Percentiles rank a stretch among this genome's conserved stretches.
phyloP scores from a whole-genome alignment of 2,329 filamentous ascomycete genomes.

The Stachybotrys echinatus region DNA sequence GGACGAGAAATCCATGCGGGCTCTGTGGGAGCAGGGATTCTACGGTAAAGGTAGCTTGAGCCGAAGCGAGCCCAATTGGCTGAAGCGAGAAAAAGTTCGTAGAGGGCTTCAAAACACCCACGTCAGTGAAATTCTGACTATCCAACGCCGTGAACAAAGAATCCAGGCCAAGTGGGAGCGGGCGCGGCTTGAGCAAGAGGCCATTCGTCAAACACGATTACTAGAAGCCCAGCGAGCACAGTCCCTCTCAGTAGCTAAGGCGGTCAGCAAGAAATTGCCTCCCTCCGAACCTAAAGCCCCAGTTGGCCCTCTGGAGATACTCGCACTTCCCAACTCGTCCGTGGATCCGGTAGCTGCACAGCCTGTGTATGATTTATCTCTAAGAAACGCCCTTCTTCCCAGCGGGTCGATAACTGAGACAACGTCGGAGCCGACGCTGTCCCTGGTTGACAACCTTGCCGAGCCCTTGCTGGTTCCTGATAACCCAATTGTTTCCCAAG shows the following conservation, averaged over 20 bases:
- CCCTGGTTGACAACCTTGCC: background rate
- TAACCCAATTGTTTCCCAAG: background rate
- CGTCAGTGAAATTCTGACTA: slow-evolving; percentile 80
- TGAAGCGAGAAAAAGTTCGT: slow-evolving; percentile 73
- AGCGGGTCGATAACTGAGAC: background rate
- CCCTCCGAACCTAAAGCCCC: slow-evolving; percentile 22
- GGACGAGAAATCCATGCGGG: slow-evolving; percentile 68
- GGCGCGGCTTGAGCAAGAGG: slow-evolving; percentile 80
- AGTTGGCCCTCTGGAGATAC: slow-evolving; percentile 38
- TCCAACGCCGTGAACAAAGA: slow-evolving; percentile 71
- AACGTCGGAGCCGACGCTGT: background rate
- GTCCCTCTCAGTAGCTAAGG: slow-evolving; percentile 11
- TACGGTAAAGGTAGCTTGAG: slow-evolving; percentile 93
- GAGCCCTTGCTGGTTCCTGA: background rate
- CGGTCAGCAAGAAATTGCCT: slow-evolving; percentile 2
- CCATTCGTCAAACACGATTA: slow-evolving; percentile 63
- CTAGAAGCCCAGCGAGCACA: slow-evolving; percentile 29
- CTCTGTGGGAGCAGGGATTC: slow-evolving; percentile 94
- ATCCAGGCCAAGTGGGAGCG: slow-evolving; percentile 84
- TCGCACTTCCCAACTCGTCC: slow-evolving; percentile 52
- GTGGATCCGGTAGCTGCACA: background rate
- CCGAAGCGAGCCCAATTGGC: slow-evolving; percentile 91
- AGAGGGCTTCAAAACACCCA: slow-evolving; percentile 57
- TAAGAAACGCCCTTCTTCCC: background rate
- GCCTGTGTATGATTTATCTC: background rate